A percentile compares a stretch with the other conserved stretches of the same genome.
These are phyloP conservation scores for Huntiella savannae DNA, from an alignment of 2,329 filamentous ascomycete species.

Conservation along the genomic window DNA sequence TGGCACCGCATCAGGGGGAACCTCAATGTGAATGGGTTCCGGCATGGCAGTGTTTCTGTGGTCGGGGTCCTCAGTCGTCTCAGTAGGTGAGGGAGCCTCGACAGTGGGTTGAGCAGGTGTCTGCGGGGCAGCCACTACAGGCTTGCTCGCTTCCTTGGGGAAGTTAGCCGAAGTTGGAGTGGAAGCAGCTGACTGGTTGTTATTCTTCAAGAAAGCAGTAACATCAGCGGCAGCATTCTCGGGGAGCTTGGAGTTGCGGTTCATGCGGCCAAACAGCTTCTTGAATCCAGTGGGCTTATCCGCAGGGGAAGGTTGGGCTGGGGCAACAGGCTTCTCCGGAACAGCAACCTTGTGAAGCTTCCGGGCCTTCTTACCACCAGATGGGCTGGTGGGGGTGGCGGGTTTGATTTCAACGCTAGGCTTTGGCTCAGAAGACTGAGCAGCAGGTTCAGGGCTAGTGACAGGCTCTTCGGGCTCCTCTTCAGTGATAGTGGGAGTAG, in stretches of 20 bases:
- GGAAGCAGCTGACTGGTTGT: slow-evolving; percentile 15
- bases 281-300: slow-evolving; percentile 29
- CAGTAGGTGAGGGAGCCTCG: background rate
- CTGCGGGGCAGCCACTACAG: slow-evolving; percentile 12
- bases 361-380: slow-evolving; percentile 17
- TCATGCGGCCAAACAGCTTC: slow-evolving; percentile 48
- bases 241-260: slow-evolving; percentile 35
- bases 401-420: slow-evolving; percentile 7
- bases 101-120: background rate
- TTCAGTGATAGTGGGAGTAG: slow-evolving; percentile 19
- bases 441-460: slow-evolving; percentile 21
- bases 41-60: background rate
- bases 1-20: slow-evolving; percentile 6
- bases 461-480: slow-evolving; percentile 19
- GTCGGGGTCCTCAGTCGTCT: slow-evolving; percentile 3
- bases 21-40: slow-evolving; percentile 1
- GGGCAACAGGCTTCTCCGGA: slow-evolving; percentile 18
- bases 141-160: slow-evolving; percentile 12
- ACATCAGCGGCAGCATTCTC: slow-evolving; percentile 33
- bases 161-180: slow-evolving; percentile 14
- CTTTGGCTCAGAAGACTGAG: slow-evolving; percentile 8
- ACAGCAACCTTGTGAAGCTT: slow-evolving; percentile 36
- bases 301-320: slow-evolving; percentile 2
- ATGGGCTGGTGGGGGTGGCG: slow-evolving; percentile 14
- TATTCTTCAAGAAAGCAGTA: slow-evolving; percentile 29